phyloP scores from a whole-genome alignment of 1,139 yeast genomes.

The Waltiozyma sp. region DNA sequence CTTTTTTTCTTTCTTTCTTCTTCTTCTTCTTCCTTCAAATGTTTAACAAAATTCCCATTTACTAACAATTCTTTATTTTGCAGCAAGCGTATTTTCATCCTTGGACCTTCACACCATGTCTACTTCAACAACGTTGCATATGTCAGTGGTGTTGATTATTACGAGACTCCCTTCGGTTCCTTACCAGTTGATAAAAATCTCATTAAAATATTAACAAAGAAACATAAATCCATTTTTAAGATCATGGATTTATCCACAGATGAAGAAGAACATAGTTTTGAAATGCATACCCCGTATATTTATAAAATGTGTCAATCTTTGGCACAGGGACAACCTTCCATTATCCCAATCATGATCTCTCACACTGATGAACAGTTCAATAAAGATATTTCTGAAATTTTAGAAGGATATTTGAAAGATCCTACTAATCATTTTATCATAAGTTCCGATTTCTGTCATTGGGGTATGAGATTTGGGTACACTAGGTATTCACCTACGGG shows the following conservation, averaged over 20 bases:
- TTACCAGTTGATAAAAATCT: conserved; percentile 51
- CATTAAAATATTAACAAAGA: conserved; percentile 25
- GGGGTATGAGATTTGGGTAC: conserved; percentile 80
- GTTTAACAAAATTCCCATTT: not conserved
- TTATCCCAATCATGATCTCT: conserved; percentile 78
- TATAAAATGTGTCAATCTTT: conserved; percentile 31
- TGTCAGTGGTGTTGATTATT: conserved; percentile 40
- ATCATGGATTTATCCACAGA: conserved; percentile 54
- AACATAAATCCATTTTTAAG: conserved; percentile 29
- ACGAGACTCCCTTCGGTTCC: conserved; percentile 78
- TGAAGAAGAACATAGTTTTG: conserved; percentile 85
- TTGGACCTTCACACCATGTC: conserved; percentile 95
- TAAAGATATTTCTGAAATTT: conserved; percentile 32
- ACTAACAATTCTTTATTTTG: conserved; percentile 4
- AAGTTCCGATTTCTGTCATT: conserved; percentile 91
- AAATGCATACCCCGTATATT: conserved; percentile 85
- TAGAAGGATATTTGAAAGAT: conserved; percentile 46
- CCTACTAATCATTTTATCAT: conserved; percentile 60
- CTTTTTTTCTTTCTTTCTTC: no score
- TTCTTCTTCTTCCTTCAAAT: no score
- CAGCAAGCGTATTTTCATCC: conserved; percentile 54
- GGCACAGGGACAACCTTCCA: conserved; percentile 33
- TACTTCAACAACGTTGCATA: conserved; percentile 55
- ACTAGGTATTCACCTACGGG: conserved; percentile 39
- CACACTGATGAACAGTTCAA: conserved; percentile 40